These are phyloP conservation scores for Suhomyces sp. DNA, from an alignment of 805 yeast species.

Conservation along the genomic window DNA sequence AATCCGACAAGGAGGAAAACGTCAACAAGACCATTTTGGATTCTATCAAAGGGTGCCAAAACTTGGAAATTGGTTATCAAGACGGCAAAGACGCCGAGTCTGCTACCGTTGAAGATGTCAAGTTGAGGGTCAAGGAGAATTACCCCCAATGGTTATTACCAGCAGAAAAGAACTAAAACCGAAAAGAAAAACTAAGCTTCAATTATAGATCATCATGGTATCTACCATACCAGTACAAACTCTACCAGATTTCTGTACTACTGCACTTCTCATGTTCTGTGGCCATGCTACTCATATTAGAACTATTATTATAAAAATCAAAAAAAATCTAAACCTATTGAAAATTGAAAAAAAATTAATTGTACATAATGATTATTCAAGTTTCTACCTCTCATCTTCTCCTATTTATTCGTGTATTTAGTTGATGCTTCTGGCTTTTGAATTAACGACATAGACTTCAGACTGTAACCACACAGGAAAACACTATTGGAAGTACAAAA, in stretches of 20 bases:
- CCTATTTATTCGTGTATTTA: neutral
- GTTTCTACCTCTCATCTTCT: neutral
- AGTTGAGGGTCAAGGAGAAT: slow-evolving; percentile 58
- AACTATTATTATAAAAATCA: neutral
- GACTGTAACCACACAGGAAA: no score
- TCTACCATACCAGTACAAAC: neutral
- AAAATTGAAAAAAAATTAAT: neutral
- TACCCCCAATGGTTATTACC: slow-evolving; percentile 72
- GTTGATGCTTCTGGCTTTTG: neutral
- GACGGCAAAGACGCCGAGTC: slow-evolving; percentile 27
- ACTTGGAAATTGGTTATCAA: slow-evolving; percentile 45
- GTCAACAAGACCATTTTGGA: slow-evolving; percentile 41
- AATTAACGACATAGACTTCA: neutral
- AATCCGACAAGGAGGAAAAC: slow-evolving; percentile 22
- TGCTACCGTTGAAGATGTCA: slow-evolving; percentile 44
- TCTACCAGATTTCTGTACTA: no score
- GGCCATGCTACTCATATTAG: no score
- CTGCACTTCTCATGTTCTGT: neutral
- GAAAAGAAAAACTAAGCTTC: neutral
- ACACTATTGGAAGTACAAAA: no score
- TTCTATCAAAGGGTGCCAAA: slow-evolving; percentile 52
- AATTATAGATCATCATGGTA: neutral
- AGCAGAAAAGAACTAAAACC: slow-evolving; percentile 1
- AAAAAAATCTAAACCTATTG: neutral
- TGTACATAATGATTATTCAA: neutral